Conservation (phyloP, 2,329 filamentous ascomycete species). For the Thelonectria rubi region DNA sequence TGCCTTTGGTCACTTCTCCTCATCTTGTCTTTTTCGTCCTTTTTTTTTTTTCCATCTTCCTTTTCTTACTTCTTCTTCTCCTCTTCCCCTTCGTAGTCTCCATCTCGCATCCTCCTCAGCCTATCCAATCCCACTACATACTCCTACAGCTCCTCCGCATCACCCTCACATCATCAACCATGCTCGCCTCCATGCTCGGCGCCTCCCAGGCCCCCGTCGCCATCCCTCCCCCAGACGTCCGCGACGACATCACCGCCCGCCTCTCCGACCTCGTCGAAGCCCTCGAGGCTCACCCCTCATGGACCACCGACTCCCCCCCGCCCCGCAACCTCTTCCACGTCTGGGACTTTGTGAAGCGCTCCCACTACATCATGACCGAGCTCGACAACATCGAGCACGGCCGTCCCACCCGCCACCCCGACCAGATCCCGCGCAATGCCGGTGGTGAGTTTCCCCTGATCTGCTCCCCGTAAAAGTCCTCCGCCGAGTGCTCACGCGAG, state of each 20-base stretch:
- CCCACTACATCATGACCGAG: slow-evolving; percentile 53
- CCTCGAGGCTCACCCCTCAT: slow-evolving; percentile 44
- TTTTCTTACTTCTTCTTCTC: background rate
- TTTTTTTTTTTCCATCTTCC: too few relatives aligned
- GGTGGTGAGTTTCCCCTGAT: slow-evolving; percentile 40
- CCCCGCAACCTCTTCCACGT: slow-evolving; percentile 49
- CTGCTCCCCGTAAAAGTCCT: background rate
- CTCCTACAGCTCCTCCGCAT: background rate
- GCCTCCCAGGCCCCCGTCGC: slow-evolving; percentile 25
- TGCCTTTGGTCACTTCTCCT: background rate
- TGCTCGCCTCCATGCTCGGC: slow-evolving; percentile 27
- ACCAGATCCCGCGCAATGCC: slow-evolving; percentile 47
- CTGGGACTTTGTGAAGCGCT: slow-evolving; percentile 54
- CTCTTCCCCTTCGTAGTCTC: background rate
- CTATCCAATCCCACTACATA: background rate
- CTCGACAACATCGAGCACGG: slow-evolving; percentile 51
- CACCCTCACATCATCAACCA: slow-evolving; percentile 12
- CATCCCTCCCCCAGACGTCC: slow-evolving; percentile 40
- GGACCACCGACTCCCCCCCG: slow-evolving; percentile 36
- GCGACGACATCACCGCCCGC: slow-evolving; percentile 38
- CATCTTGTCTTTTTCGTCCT: background rate
- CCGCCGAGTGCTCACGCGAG: slow-evolving; percentile 1
- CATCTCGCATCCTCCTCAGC: background rate
- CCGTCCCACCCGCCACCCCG: slow-evolving; percentile 45
- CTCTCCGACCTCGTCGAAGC: slow-evolving; percentile 43